phyloP scores from a whole-genome alignment of 148 eudicot species.

The Mesembryanthemum crystallinum region DNA sequence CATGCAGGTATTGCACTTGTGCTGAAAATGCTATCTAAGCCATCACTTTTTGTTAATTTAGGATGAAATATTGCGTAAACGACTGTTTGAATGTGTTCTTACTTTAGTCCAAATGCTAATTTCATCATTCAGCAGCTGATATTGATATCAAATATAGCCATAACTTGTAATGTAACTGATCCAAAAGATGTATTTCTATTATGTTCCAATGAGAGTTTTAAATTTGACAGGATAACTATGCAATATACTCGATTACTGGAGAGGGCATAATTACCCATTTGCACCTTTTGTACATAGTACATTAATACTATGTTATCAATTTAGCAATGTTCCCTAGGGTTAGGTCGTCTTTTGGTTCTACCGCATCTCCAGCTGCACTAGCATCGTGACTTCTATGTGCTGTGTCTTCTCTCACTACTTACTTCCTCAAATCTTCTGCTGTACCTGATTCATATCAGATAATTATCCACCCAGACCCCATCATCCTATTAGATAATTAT shows the following conservation, averaged over 20 bases:
- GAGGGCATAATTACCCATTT: neutral
- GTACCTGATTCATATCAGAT: neutral
- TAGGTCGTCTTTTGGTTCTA: neutral
- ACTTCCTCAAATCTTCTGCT: neutral
- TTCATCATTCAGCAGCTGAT: neutral
- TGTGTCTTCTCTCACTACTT: neutral
- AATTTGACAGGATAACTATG: neutral
- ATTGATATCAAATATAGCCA: neutral
- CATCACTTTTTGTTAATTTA: neutral
- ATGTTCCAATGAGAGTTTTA: neutral
- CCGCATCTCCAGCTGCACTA: neutral
- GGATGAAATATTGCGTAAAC: neutral
- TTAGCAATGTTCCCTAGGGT: neutral
- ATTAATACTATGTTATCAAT: no score
- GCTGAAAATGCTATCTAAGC: neutral
- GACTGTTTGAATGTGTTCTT: neutral
- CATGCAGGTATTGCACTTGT: constrained; percentile 70
- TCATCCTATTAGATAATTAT: neutral
- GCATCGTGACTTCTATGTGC: neutral
- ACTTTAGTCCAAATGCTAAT: neutral
- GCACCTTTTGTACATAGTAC: neutral
- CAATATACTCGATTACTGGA: neutral
- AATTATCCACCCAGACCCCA: neutral
- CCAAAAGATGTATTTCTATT: no score
- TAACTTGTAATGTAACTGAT: neutral